Base-by-base conservation (phyloP, 192 early-diverging fungal species). In the Cetraspora pellucida region DNA sequence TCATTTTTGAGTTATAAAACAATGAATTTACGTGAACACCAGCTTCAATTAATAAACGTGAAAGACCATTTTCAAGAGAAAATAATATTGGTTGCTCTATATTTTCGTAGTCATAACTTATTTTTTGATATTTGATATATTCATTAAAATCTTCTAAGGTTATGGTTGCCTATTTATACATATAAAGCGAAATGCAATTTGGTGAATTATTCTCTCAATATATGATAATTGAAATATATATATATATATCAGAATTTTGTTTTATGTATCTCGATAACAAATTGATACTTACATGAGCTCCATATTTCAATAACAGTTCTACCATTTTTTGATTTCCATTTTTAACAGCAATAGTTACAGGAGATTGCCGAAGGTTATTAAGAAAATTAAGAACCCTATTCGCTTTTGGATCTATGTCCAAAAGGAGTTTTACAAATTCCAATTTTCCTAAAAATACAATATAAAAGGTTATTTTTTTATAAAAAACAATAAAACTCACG, bases 391-490 rank as follows among this genome's bases (percentile, higher is more conserved):
- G 50, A 0, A 54, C 23, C 8, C 21, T 19, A 4, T 10, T 27
- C 8, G 69, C 19, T 31, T 49, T 52, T 30, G 69, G 69, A 71
- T 55, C 69, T 11, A 54, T 52, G 3, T 71, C 69, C 0, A 71
- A 54, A 17, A 71, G 52, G 13, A 55, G 28, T 52, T 54, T 44
- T 54, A 71, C 28, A 54, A 71, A 71, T 52, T 54, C 16, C n/a
- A 30, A 31, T 71, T 71, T 71, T 25, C 49, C 49, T 37, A 37
- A 37, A 37, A 37, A 37, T 37, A 37, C 7, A 37, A 37, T 37
- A 37, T 37, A 37, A n/a, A n/a, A n/a, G 3, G 37, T 37, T 37
- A 37, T 37, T 37, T 37, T 37, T 37, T 37, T 37, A 6, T 7
- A 37, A 37, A 1, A 6, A 37, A 37, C 7, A 37, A 37, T 37